Evolutionary conservation across 495 filamentous ascomycete genomes (phyloP), one percentile per base, ranked within the genome.

Genomic region (Pseudomonodictys pantanalensis): DNA sequence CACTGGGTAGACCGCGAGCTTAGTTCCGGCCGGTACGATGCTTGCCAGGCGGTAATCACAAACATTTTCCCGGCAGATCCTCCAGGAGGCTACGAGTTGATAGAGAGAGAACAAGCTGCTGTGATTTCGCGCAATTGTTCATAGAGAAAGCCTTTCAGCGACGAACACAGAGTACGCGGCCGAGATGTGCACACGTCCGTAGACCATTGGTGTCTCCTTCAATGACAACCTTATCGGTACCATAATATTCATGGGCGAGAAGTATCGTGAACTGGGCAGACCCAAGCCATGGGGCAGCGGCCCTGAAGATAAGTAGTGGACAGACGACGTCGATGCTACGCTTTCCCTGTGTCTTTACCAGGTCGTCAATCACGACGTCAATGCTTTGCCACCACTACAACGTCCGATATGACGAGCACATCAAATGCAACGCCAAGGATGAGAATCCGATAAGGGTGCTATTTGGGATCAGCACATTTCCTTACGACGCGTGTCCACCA

Each of bases 371-470:
- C 38, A 63, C 64, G 58, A 51, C 64, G 12, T 41, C 28, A 10
- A 60, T 53, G 45, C 46, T 68, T 30, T 55, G 33, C 49, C 68
- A 68, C 49, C 65, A 65, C 49, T 52, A 68, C 18, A 69, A 69
- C 44, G 57, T 60, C 7, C 56, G 56, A 15, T 56, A 65, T 38
- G 60, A 68, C n/a, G 28, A 56, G 10, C 68, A 64, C 35, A 56
- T 52, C 1, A 48, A 41, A 22, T 59, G 47, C 45, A 60, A 66
- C 32, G 53, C 46, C 46, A 44, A 62, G 50, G 41, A 32, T 38
- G 52, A 65, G 17, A 68, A 68, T 41, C 28, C 42, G 5, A 66
- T 69, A 41, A 62, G 50, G 39, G 30, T 26, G 3, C 67, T 61
- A 29, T 68, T 68, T 35, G 65, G 60, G 6, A 61, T 57, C 28